phyloP scores from a whole-genome alignment of 2,329 filamentous ascomycete genomes.

The Talaromyces sp. region DNA sequence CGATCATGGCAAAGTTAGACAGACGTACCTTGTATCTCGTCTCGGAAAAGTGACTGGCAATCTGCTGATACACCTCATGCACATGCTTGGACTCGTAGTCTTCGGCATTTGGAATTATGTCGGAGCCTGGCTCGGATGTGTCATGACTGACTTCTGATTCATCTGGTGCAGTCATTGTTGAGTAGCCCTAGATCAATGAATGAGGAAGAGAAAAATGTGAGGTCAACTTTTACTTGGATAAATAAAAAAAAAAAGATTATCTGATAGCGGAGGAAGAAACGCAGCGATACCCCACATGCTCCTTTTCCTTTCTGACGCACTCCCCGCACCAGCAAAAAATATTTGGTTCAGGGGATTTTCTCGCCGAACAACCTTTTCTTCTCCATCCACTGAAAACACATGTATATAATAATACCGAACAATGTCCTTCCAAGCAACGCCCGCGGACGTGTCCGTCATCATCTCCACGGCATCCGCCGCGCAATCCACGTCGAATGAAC shows the following conservation, averaged over 20 bases:
- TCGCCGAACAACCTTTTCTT: neutral
- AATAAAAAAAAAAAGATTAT: neutral
- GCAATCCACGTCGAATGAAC: slow-evolving; percentile 23
- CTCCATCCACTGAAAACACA: too few species aligned
- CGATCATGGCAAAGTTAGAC: neutral
- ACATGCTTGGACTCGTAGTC: slow-evolving; percentile 81
- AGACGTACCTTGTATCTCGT: slow-evolving; percentile 60
- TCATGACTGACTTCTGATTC: neutral
- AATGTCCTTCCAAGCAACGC: slow-evolving; percentile 32
- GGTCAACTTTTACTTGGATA: too few species aligned
- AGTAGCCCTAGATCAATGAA: neutral
- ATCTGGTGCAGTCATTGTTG: neutral
- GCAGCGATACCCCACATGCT: neutral
- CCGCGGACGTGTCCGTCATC: slow-evolving; percentile 38
- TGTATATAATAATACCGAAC: neutral
- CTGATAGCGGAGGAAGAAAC: neutral
- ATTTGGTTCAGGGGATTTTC: slow-evolving; percentile 5
- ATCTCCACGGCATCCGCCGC: slow-evolving; percentile 30
- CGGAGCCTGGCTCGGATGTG: neutral
- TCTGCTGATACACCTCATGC: slow-evolving; percentile 75
- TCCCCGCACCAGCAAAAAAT: slow-evolving; percentile 1
- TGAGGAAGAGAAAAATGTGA: neutral
- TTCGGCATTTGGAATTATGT: slow-evolving; percentile 21
- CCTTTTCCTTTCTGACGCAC: neutral
- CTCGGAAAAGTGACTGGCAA: slow-evolving; percentile 48